Evolutionary conservation across 2,329 filamentous ascomycete species (phyloP).

Genomic region (Aaosphaeria pasadenensis): DNA sequence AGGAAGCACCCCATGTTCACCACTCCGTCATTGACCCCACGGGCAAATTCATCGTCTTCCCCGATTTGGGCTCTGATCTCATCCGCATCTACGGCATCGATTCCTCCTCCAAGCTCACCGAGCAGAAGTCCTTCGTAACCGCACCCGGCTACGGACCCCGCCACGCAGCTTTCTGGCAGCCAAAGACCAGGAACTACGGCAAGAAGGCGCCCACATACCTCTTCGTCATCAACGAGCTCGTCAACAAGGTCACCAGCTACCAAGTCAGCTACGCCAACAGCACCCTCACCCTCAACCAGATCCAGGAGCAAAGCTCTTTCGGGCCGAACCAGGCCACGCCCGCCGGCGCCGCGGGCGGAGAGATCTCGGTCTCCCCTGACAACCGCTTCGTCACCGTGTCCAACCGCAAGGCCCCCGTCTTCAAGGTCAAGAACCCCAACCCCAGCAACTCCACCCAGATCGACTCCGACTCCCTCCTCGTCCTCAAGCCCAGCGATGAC

Average conservation of each 20-base stretch:
- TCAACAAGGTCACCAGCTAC: conserved; percentile 57
- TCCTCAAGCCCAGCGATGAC: conserved; percentile 36
- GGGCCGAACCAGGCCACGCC: conserved; percentile 22
- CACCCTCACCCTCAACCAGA: conserved; percentile 46
- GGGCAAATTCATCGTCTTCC: conserved; percentile 59
- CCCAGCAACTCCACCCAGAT: conserved; percentile 32
- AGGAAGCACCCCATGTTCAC: conserved; percentile 61
- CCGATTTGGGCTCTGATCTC: conserved; percentile 64
- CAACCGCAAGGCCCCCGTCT: conserved; percentile 61
- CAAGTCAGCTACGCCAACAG: conserved; percentile 41
- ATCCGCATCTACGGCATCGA: conserved; percentile 59
- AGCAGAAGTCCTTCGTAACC: conserved; percentile 44
- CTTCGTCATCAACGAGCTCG: conserved; percentile 62
- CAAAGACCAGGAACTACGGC: conserved; percentile 8
- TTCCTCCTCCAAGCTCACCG: conserved; percentile 42
- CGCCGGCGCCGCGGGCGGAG: conserved; percentile 47
- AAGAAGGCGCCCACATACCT: conserved; percentile 41
- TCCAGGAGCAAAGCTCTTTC: conserved; percentile 44
- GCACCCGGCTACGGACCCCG: conserved; percentile 60
- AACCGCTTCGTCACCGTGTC: conserved; percentile 64
- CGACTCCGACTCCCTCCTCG: conserved; percentile 59
- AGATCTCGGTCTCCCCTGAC: conserved; percentile 55
- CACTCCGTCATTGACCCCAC: conserved; percentile 65
- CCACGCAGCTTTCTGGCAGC: conserved; percentile 58
- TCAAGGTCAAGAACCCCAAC: conserved; percentile 48